These are phyloP conservation scores for Cercospora citrullina DNA, from an alignment of 2,329 filamentous ascomycete genomes.

Conservation along the genomic window DNA sequence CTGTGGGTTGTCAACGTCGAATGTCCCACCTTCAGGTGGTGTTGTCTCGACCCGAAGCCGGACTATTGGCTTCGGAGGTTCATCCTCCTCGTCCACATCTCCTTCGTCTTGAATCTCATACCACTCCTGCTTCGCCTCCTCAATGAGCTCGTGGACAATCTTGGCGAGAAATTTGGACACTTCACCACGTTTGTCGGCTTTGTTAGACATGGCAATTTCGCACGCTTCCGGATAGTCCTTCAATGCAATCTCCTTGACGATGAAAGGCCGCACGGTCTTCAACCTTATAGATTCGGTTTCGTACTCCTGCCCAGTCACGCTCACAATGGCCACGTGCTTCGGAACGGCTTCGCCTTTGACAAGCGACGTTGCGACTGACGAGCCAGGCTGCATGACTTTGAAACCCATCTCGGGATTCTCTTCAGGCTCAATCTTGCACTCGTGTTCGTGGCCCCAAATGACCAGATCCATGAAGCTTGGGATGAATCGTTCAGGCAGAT, in stretches of 20 bases:
- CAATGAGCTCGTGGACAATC: conserved; percentile 83
- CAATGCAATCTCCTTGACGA: conserved; percentile 79
- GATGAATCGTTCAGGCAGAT: conserved; percentile 88
- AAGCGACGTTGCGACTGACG: conserved; percentile 90
- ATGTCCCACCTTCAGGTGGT: conserved; percentile 78
- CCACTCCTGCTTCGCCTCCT: conserved; percentile 81
- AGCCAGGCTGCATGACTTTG: conserved; percentile 95
- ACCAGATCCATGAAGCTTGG: conserved; percentile 89
- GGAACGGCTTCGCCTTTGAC: conserved; percentile 84
- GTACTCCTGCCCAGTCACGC: conserved; percentile 79
- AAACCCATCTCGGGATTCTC: conserved; percentile 87
- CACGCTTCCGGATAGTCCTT: conserved; percentile 74
- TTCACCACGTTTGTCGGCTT: conserved; percentile 56
- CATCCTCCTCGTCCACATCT: conserved; percentile 55
- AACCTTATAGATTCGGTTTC: conserved; percentile 76
- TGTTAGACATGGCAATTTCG: conserved; percentile 77
- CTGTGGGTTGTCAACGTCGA: conserved; percentile 92
- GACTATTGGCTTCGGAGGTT: conserved; percentile 77
- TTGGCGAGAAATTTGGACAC: conserved; percentile 74
- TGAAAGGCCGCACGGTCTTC: conserved; percentile 86
- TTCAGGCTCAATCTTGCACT: conserved; percentile 83
- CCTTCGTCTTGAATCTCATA: conserved; percentile 62
- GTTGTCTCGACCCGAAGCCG: conserved; percentile 89
- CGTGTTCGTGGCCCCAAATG: conserved; percentile 97
- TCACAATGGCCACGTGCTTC: conserved; percentile 87